phyloP scores from a whole-genome alignment of 2,329 filamentous ascomycete genomes.

The Diaporthe helianthi region DNA sequence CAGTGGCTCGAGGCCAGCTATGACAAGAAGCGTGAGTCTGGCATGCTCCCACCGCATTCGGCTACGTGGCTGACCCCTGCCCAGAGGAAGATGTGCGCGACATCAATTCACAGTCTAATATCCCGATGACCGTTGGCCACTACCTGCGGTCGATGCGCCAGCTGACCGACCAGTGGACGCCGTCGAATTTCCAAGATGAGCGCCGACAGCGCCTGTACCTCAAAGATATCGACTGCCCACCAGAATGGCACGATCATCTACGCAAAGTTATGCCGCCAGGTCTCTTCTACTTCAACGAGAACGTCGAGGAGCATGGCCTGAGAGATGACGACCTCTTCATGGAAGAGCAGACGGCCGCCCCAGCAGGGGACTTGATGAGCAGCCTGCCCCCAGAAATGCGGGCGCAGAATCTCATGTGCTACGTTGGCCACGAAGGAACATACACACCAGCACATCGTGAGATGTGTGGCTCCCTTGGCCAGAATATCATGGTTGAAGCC shows the following conservation, averaged over 20 bases:
- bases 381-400: slow-evolving; percentile 86
- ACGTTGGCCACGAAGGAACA: slow-evolving; percentile 95
- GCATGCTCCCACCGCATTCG: not conserved
- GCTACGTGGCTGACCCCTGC: slow-evolving; percentile 37
- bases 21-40: slow-evolving; percentile 74
- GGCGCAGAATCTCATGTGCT: slow-evolving; percentile 97
- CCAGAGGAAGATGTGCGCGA: slow-evolving; percentile 86
- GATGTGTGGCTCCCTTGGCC: slow-evolving; percentile 95
- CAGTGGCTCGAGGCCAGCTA: slow-evolving; percentile 82
- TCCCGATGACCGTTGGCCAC: slow-evolving; percentile 87
- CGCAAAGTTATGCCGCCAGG: slow-evolving; percentile 78
- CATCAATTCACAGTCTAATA: slow-evolving; percentile 72
- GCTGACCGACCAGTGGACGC: slow-evolving; percentile 82
- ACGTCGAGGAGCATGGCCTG: slow-evolving; percentile 57
- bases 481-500: slow-evolving; percentile 98
- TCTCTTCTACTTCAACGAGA: slow-evolving; percentile 92
- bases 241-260: slow-evolving; percentile 83
- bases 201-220: slow-evolving; percentile 87
- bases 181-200: slow-evolving; percentile 78
- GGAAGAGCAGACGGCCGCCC: slow-evolving; percentile 63
- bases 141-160: slow-evolving; percentile 88
- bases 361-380: slow-evolving; percentile 93
- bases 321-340: slow-evolving; percentile 51
- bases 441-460: slow-evolving; percentile 95
- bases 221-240: slow-evolving; percentile 95